phyloP scores from a whole-genome alignment of 345 rosid species.

The Streptanthus diversifolius region DNA sequence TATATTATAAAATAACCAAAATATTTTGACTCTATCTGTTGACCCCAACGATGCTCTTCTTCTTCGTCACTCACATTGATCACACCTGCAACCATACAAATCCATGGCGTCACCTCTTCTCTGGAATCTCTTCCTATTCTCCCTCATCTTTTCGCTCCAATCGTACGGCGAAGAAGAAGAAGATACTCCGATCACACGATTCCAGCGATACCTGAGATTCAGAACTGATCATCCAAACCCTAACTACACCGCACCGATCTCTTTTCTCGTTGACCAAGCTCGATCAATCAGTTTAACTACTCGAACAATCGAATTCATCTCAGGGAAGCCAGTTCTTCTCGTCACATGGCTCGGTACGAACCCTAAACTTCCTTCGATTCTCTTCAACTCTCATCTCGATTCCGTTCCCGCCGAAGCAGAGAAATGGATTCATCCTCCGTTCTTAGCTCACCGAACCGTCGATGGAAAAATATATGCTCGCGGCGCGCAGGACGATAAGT shows the following conservation, averaged over 20 bases:
- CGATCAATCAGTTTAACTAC: slow-evolving; percentile 46
- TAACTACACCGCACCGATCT: slow-evolving; percentile 54
- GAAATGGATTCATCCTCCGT: slow-evolving; percentile 80
- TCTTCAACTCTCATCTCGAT: slow-evolving; percentile 90
- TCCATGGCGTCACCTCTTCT: slow-evolving; percentile 16
- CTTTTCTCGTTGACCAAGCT: slow-evolving; percentile 57
- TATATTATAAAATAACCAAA: no score
- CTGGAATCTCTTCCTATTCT: neutral
- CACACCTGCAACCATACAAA: neutral
- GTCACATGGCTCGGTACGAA: slow-evolving; percentile 73
- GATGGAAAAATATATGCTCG: slow-evolving; percentile 72
- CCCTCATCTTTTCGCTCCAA: neutral
- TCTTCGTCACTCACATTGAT: neutral
- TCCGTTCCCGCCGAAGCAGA: slow-evolving; percentile 82
- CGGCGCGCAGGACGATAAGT: slow-evolving; percentile 90
- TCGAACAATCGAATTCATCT: slow-evolving; percentile 47
- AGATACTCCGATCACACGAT: slow-evolving; percentile 49
- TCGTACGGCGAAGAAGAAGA: slow-evolving; percentile 19
- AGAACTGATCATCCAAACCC: slow-evolving; percentile 85
- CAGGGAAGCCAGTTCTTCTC: slow-evolving; percentile 53
- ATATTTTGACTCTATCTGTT: neutral
- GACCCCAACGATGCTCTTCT: neutral
- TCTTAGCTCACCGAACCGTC: slow-evolving; percentile 59
- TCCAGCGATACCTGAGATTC: slow-evolving; percentile 63
- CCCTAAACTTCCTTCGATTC: slow-evolving; percentile 65